Percentiles rank a stretch among this genome's conserved stretches.
These are phyloP conservation scores for Haematococcus sp. DNA, from an alignment of 139 green algal species.

Conservation along the genomic window DNA sequence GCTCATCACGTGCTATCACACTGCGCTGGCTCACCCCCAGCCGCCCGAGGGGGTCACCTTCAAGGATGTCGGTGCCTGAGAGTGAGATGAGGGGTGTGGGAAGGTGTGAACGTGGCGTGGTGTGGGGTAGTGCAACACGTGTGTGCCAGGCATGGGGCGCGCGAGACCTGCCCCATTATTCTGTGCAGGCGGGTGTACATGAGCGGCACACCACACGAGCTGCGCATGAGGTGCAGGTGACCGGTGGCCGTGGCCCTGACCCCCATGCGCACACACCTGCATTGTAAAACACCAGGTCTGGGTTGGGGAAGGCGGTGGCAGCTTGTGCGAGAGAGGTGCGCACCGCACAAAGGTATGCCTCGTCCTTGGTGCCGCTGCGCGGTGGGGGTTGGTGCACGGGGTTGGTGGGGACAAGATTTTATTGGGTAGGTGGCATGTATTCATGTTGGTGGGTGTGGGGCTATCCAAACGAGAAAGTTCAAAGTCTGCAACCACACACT, in stretches of 20 bases:
- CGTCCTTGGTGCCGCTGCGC: background rate
- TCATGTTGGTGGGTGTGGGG: constrained; percentile 2
- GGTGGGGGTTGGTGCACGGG: no score
- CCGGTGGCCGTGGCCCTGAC: no score
- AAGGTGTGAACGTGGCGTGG: background rate
- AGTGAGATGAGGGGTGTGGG: background rate
- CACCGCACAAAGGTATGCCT: constrained; percentile 13
- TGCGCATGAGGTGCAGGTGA: no score
- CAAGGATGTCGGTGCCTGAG: constrained; percentile 72
- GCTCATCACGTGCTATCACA: constrained; percentile 40
- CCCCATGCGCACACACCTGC: constrained; percentile 28
- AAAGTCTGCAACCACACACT: no score
- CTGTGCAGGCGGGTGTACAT: no score
- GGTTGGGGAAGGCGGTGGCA: constrained; percentile 20
- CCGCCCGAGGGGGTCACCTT: constrained; percentile 71
- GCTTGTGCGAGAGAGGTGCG: constrained; percentile 17
- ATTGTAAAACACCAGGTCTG: constrained; percentile 76
- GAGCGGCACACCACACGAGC: no score
- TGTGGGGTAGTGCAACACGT: no score
- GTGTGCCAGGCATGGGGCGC: background rate
- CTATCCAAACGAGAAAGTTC: no score
- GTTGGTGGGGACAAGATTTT: background rate
- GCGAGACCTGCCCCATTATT: no score
- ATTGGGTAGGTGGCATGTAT: background rate
- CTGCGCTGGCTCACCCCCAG: constrained; percentile 39